Base-by-base conservation (phyloP, 2,329 filamentous ascomycete genomes). In the Keithomyces neogunnii region DNA sequence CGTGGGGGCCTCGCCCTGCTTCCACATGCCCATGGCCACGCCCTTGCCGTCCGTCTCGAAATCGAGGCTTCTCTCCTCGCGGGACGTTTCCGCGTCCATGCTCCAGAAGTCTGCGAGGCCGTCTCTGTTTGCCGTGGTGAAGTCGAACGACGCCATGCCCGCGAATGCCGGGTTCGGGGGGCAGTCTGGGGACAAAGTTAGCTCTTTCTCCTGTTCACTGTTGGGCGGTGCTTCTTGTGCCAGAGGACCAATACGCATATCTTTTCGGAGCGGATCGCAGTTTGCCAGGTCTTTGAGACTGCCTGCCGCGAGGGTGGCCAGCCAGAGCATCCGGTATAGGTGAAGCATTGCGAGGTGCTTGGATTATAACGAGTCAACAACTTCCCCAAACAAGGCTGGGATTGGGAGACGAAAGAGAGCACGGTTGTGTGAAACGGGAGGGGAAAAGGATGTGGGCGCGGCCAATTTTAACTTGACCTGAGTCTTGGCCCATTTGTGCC, bases 121-220 rank as follows among this genome's bases (percentile, higher is more conserved):
- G 49, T 60, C 56, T 38, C 84, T 84, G 31, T 72, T 63, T 30
- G 82, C 80, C 47, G 77, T 70, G 32, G 76, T 80, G 68, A 91
- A 89, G 69, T 89, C 83, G 61, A 85, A 63, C 10, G 55, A 57
- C 7, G 45, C 48, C 32, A 59, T 71, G 74, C 57, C 78, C 28
- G 80, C 84, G 5, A 89, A 75, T 1, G 85, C 86, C n/a, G 83
- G 75, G 61, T 89, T 74, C 26, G 85, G 68, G 8, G 83, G 76
- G 63, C 86, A 89, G 43, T 55, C 65, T 66, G 42, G 3, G 44
- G 1, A 26, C 35, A 28, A 35, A 30, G 43, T 47, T 45, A 44
- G 44, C 5, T 6, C n/a, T n/a, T 28, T 6, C n/a, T n/a, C 29
- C 11, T 38, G 33, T 33, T 38, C 33, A 35, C 3, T 1, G 36